Base-by-base conservation (phyloP, 2,329 filamentous ascomycete species). In the Rhexocercosporidium sp. region DNA sequence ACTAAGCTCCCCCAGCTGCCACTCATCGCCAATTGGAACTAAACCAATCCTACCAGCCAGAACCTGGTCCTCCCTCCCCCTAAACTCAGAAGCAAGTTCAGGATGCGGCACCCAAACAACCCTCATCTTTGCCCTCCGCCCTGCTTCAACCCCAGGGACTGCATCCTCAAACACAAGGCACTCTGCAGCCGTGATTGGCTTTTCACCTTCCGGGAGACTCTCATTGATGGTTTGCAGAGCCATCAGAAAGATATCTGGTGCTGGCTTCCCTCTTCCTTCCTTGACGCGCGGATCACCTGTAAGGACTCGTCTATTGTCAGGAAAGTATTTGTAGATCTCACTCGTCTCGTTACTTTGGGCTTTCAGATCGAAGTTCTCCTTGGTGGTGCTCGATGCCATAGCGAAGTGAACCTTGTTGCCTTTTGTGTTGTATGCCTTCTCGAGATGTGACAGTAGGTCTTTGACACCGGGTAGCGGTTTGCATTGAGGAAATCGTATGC, bases 141-240 rank as follows among this genome's bases (percentile, higher is more conserved):
- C 95, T 6, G 93, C 89, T 81, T 98, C 95, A 4, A 97, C 93
- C 4, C 96, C 96, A 0, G 93, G 92, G 1, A 98, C 93, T 51
- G 90, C 92, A 79, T 98, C 95, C 80, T 98, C 95, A 74, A 98
- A 97, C 0, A 98, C 95, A 12, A 98, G 84, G 77, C 95, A 97
- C 79, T 98, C 95, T 71, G 92, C 91, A 0, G 94, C 93, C 62
- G 78, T 83, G 71, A 98, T 90, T 65, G 85, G 81, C 69, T 85
- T 81, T 56, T 90, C 88, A 46, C 87, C 88, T 3, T 84, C 80
- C 0, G 83, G 81, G 9, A 96, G 82, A 9, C 87, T 87, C 53
- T 88, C 86, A 79, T 98, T 98, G 79, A 98, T 90, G 3, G 89
- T 92, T 79, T 91, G 84, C 61, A 98, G 83, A 0, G 95, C 95